Evolutionary conservation across 345 rosid species (phyloP).

Genomic region (Gossypioides kirkii): DNA sequence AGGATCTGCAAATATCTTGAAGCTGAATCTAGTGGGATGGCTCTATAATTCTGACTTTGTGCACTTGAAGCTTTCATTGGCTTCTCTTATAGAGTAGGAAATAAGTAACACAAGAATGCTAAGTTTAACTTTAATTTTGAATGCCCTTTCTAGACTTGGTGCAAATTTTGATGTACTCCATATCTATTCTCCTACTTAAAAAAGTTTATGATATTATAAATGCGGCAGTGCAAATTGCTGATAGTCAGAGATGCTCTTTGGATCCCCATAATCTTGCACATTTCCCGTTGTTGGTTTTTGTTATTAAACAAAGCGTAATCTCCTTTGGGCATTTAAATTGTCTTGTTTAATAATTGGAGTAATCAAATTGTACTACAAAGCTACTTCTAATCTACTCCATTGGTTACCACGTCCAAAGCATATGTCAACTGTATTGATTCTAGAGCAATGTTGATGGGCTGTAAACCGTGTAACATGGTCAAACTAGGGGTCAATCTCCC

Average conservation of each 20-base stretch:
- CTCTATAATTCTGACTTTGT: slow-evolving; percentile 26
- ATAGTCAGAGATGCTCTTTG: background rate
- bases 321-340: too few species aligned
- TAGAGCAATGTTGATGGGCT: background rate
- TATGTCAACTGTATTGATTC: background rate
- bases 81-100: slow-evolving; percentile 10
- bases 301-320: too few species aligned
- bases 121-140: background rate
- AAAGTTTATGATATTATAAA: background rate
- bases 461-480: too few species aligned
- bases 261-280: too few species aligned
- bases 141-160: background rate
- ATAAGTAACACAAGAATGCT: slow-evolving; percentile 10
- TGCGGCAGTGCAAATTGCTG: background rate
- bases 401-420: background rate
- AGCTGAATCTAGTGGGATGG: slow-evolving; percentile 65
- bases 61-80: slow-evolving; percentile 1
- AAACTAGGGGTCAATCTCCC: background rate
- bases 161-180: background rate
- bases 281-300: too few species aligned
- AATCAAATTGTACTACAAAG: background rate
- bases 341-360: too few species aligned
- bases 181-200: background rate
- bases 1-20: slow-evolving; percentile 93
- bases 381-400: background rate